phyloP scores from a whole-genome alignment of 2,329 filamentous ascomycete genomes.

The Pseudocercospora macadamiae region DNA sequence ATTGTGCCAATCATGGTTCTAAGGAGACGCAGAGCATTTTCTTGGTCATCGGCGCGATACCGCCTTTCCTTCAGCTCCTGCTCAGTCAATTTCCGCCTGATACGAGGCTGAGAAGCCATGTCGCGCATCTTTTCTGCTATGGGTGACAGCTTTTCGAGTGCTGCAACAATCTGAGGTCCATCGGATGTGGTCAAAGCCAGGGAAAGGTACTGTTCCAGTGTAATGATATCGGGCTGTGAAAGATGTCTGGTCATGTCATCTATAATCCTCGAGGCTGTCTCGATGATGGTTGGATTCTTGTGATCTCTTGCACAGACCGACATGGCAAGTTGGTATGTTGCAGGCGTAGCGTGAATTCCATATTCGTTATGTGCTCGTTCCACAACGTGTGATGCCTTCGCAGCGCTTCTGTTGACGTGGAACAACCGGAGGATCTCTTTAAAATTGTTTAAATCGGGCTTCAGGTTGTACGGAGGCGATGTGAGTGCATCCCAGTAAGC shows the following conservation, averaged over 20 bases:
- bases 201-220: slow-evolving; percentile 61
- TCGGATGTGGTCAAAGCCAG: slow-evolving; percentile 52
- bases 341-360: slow-evolving; percentile 38
- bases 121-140: slow-evolving; percentile 20
- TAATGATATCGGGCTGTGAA: slow-evolving; percentile 53
- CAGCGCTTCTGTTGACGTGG: slow-evolving; percentile 66
- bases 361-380: slow-evolving; percentile 36
- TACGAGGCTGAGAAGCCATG: not conserved
- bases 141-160: slow-evolving; percentile 31
- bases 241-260: slow-evolving; percentile 60
- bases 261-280: slow-evolving; percentile 66
- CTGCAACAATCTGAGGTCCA: slow-evolving; percentile 31
- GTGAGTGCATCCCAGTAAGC: slow-evolving; percentile 80
- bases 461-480: slow-evolving; percentile 57
- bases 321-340: slow-evolving; percentile 73
- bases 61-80: not conserved
- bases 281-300: slow-evolving; percentile 70
- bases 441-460: slow-evolving; percentile 74
- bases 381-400: slow-evolving; percentile 63
- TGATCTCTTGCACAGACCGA: slow-evolving; percentile 74
- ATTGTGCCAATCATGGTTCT: slow-evolving; percentile 32
- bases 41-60: slow-evolving; percentile 12
- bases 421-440: slow-evolving; percentile 69
- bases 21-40: slow-evolving; percentile 27
- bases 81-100: not conserved